phyloP scores from a whole-genome alignment of 805 yeast genomes.

The Candida cerambycidarum region DNA sequence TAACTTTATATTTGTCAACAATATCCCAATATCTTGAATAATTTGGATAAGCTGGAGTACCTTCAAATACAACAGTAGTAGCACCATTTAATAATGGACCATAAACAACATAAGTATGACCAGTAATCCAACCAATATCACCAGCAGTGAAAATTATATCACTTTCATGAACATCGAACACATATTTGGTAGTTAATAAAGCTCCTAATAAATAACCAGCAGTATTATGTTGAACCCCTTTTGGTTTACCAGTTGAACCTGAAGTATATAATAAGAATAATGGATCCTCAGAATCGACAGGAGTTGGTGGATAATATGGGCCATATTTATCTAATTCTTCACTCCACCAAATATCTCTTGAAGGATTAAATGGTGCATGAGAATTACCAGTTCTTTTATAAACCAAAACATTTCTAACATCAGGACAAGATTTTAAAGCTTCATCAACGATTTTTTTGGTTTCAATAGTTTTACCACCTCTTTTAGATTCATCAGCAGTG shows the following conservation, averaged over 20 bases:
- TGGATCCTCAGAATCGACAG: constrained; percentile 92
- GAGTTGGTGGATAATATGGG: constrained; percentile 81
- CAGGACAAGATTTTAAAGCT: constrained; percentile 73
- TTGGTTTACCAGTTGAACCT: constrained; percentile 97
- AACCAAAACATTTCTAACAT: constrained; percentile 81
- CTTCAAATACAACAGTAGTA: constrained; percentile 91
- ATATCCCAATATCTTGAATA: constrained; percentile 97
- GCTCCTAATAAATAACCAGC: constrained; percentile 96
- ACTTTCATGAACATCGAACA: constrained; percentile 86
- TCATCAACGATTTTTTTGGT: constrained; percentile 95
- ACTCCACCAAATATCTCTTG: constrained; percentile 95
- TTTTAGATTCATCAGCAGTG: constrained; percentile 92
- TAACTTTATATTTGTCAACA: constrained; percentile 85
- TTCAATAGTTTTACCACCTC: constrained; percentile 92
- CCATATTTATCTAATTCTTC: constrained; percentile 81
- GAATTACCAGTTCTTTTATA: constrained; percentile 82
- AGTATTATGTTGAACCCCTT: constrained; percentile 94
- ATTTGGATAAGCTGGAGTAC: constrained; percentile 96
- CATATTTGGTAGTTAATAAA: constrained; percentile 84
- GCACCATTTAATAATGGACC: constrained; percentile 89
- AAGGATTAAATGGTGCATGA: constrained; percentile 68
- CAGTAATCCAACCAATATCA: constrained; percentile 99
- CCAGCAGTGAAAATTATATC: constrained; percentile 96
- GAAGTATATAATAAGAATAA: constrained; percentile 93
- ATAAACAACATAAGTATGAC: constrained; percentile 93